Percentiles rank a stretch among this genome's conserved stretches.
phyloP scores from a whole-genome alignment of 1,284 basidiomycete species.

The Mycena sp. region DNA sequence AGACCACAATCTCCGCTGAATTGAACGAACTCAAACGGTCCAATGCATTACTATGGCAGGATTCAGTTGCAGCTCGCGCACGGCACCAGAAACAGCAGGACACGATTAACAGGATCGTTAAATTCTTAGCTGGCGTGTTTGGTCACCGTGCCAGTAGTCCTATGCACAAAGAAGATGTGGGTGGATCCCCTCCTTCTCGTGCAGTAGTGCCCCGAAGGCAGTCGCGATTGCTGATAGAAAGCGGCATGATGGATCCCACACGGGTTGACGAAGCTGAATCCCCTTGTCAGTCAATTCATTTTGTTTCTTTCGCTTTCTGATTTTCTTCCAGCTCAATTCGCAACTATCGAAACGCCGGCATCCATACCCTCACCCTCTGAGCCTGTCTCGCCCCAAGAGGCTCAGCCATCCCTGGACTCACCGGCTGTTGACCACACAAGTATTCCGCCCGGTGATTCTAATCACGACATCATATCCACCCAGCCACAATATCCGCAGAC shows the following conservation, averaged over 20 bases:
- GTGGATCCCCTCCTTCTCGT: slow-evolving; percentile 45
- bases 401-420: slow-evolving; percentile 24
- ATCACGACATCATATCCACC: slow-evolving; percentile 25
- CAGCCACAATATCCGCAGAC: slow-evolving; percentile 31
- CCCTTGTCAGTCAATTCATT: slow-evolving; percentile 29
- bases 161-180: slow-evolving; percentile 55
- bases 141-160: slow-evolving; percentile 62
- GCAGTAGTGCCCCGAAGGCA: slow-evolving; percentile 60
- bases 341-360: slow-evolving; percentile 48
- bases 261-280: slow-evolving; percentile 51
- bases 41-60: slow-evolving; percentile 93
- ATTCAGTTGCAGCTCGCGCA: slow-evolving; percentile 83
- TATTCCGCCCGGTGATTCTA: slow-evolving; percentile 15
- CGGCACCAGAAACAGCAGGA: slow-evolving; percentile 93
- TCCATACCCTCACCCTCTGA: slow-evolving; percentile 42
- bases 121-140: slow-evolving; percentile 94
- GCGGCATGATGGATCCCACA: slow-evolving; percentile 50
- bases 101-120: slow-evolving; percentile 96
- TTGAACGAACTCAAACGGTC: slow-evolving; percentile 89
- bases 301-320: slow-evolving; percentile 21
- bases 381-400: slow-evolving; percentile 17
- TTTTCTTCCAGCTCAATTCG: slow-evolving; percentile 34
- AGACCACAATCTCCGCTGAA: slow-evolving; percentile 89
- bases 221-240: slow-evolving; percentile 75
- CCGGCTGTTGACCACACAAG: slow-evolving; percentile 18